Evolutionary conservation across 306 rosid genomes (phyloP).

Genomic region (Carpinus fangiana): DNA sequence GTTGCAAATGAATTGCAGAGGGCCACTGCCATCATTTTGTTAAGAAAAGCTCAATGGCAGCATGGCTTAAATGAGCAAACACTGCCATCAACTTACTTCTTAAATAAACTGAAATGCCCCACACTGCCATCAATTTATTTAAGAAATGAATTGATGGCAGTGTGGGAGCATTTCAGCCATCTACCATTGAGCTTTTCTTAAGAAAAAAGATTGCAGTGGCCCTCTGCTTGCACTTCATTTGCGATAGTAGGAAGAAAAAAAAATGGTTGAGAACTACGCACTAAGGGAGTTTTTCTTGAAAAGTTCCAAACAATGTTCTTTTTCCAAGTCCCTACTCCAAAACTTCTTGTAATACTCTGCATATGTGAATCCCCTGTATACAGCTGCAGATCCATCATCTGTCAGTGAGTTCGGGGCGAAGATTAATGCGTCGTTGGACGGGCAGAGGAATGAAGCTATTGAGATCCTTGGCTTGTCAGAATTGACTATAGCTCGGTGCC

Average conservation of each 20-base stretch:
- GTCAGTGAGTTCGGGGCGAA: constrained; percentile 63
- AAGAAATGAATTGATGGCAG: too few relatives aligned
- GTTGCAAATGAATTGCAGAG: not conserved
- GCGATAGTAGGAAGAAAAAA: not conserved
- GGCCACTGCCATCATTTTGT: not conserved
- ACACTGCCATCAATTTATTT: too few relatives aligned
- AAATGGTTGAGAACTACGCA: not conserved
- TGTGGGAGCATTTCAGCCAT: too few relatives aligned
- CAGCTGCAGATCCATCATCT: constrained; percentile 40
- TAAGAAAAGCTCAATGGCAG: not conserved
- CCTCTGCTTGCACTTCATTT: not conserved
- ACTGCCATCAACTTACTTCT: too few relatives aligned
- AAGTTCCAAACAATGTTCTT: constrained; percentile 74
- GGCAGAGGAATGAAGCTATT: constrained; percentile 84
- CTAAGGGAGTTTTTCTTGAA: constrained; percentile 48
- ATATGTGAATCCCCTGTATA: constrained; percentile 66
- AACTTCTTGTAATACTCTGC: constrained; percentile 72
- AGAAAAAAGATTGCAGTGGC: not conserved
- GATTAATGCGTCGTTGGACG: constrained; percentile 57
- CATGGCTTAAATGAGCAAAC: too few relatives aligned
- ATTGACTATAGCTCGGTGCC: constrained; percentile 88
- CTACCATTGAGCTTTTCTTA: not conserved
- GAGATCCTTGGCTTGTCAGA: constrained; percentile 77
- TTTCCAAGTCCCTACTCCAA: constrained; percentile 77
- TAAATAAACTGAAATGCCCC: too few relatives aligned